A percentile compares a stretch with the other conserved stretches of the same genome.
Conservation (phyloP, 2,329 filamentous ascomycete species). For the Chaetomium sp. region DNA sequence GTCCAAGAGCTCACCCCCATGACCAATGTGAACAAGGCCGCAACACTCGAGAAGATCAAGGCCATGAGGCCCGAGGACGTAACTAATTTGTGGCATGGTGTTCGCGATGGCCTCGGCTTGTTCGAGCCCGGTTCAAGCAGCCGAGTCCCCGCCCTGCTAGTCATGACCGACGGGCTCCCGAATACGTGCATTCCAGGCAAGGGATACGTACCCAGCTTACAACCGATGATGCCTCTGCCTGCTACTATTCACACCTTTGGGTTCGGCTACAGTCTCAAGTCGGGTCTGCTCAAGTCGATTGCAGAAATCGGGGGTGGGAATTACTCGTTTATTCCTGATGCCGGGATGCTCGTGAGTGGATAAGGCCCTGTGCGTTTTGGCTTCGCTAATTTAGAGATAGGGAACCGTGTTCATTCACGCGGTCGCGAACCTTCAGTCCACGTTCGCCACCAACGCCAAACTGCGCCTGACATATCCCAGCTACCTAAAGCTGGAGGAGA, state of each 20-base stretch:
- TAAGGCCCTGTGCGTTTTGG: background rate
- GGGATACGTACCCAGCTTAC: slow-evolving; percentile 51
- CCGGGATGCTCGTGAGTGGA: slow-evolving; percentile 48
- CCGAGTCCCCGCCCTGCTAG: slow-evolving; percentile 45
- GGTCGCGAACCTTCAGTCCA: slow-evolving; percentile 54
- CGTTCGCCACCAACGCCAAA: slow-evolving; percentile 43
- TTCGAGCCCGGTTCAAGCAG: slow-evolving; percentile 33
- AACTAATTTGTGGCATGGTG: slow-evolving; percentile 55
- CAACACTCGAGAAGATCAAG: slow-evolving; percentile 36
- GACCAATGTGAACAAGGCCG: slow-evolving; percentile 40
- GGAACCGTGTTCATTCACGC: slow-evolving; percentile 57
- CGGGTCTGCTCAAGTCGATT: slow-evolving; percentile 53
- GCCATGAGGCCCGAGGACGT: slow-evolving; percentile 31
- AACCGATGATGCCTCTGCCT: slow-evolving; percentile 33
- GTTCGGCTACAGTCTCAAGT: slow-evolving; percentile 44
- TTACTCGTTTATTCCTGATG: slow-evolving; percentile 56
- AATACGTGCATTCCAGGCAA: slow-evolving; percentile 47
- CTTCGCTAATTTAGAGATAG: slow-evolving; percentile 18
- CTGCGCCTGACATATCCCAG: slow-evolving; percentile 37
- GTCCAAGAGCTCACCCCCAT: slow-evolving; percentile 44
- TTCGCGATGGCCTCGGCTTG: slow-evolving; percentile 43
- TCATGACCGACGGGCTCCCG: slow-evolving; percentile 49
- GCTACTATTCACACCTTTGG: slow-evolving; percentile 49
- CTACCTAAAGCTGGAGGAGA: slow-evolving; percentile 34
- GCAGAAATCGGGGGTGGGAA: slow-evolving; percentile 51